Percentiles rank a stretch among this genome's conserved stretches.
These are phyloP conservation scores for Maudiozyma serrabonitensis DNA, from an alignment of 805 yeast species.

Conservation along the genomic window DNA sequence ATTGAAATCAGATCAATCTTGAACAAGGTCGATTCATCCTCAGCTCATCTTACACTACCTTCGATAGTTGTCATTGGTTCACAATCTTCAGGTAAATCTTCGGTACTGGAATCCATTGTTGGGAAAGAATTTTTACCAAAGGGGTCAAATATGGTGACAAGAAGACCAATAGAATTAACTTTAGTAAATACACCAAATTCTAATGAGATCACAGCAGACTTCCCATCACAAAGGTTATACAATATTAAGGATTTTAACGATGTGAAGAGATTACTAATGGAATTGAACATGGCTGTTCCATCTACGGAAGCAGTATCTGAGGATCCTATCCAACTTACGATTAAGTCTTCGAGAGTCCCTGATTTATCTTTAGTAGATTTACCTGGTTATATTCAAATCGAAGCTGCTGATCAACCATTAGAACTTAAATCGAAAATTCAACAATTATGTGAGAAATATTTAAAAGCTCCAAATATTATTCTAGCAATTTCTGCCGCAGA, in stretches of 20 bases:
- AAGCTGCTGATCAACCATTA: constrained; percentile 91
- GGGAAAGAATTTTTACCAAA: constrained; percentile 98
- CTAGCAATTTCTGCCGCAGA: constrained; percentile 96
- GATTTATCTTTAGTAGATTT: constrained; percentile 89
- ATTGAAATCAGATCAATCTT: constrained; percentile 83
- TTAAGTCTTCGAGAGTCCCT: constrained; percentile 83
- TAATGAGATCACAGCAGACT: constrained; percentile 83
- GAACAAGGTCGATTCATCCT: constrained; percentile 59
- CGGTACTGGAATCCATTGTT: constrained; percentile 90
- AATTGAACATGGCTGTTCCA: constrained; percentile 88
- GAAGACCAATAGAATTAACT: constrained; percentile 94
- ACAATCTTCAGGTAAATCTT: constrained; percentile 94
- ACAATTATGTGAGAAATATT: constrained; percentile 71
- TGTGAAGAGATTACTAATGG: constrained; percentile 79
- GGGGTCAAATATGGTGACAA: constrained; percentile 96
- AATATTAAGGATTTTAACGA: constrained; percentile 80
- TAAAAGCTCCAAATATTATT: constrained; percentile 87
- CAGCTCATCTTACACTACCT: constrained; percentile 74
- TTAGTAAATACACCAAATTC: constrained; percentile 74
- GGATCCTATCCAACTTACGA: constrained; percentile 88
- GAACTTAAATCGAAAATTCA: constrained; percentile 72
- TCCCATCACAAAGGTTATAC: constrained; percentile 78
- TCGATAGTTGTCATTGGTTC: constrained; percentile 96
- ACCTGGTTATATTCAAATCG: constrained; percentile 96
- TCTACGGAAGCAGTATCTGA: constrained; percentile 74